Percentiles rank a stretch among this genome's conserved stretches.
Evolutionary conservation across 2,329 filamentous ascomycete genomes (phyloP).

Genomic region (Ramularia endophylla): DNA sequence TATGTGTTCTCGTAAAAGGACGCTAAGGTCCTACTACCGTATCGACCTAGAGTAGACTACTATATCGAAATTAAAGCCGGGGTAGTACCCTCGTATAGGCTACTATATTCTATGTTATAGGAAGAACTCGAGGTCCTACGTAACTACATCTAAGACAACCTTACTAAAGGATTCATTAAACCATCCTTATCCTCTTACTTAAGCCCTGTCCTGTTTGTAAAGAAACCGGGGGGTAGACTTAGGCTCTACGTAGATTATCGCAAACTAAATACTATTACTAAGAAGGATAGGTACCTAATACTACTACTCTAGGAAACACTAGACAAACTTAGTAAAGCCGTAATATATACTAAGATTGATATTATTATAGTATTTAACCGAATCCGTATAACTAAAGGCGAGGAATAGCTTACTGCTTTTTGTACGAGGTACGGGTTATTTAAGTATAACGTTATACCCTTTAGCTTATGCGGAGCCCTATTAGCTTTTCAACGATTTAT

Average conservation of each 20-base stretch:
- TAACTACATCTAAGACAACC: neutral
- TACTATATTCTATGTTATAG: neutral
- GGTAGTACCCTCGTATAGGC: too few species aligned
- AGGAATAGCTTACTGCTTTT: constrained; percentile 10
- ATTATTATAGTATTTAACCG: constrained; percentile 12
- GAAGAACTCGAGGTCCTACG: neutral
- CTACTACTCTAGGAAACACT: neutral
- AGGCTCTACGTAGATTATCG: neutral
- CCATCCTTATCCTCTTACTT: neutral
- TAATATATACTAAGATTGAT: constrained; percentile 14
- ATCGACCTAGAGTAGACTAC: too few species aligned
- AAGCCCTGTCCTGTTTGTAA: neutral
- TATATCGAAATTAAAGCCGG: too few species aligned
- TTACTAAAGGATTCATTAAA: neutral
- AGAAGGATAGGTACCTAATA: neutral
- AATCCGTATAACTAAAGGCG: constrained; percentile 2
- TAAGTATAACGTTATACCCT: constrained; percentile 9
- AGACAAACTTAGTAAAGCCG: neutral
- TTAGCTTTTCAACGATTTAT: constrained; percentile 8
- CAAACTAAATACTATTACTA: neutral
- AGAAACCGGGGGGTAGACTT: neutral
- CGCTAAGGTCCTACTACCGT: too few species aligned
- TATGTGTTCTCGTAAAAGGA: too few species aligned
- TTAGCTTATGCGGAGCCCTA: constrained; percentile 2
- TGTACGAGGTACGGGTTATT: constrained; percentile 7